phyloP scores from a whole-genome alignment of 1,284 basidiomycete species.

The Salmacisia buchloeana region DNA sequence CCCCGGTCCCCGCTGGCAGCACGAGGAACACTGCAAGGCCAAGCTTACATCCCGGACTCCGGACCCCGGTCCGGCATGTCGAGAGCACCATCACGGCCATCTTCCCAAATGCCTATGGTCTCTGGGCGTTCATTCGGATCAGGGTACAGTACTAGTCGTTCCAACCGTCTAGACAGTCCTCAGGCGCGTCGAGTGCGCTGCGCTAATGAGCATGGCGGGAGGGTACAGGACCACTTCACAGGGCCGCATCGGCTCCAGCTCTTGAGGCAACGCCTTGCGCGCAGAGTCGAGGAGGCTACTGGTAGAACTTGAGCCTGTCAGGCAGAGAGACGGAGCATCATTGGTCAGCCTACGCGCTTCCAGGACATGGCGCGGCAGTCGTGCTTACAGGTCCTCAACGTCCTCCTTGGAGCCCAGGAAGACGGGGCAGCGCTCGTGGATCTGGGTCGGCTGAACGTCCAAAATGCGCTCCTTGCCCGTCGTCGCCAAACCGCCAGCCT shows the following conservation, averaged over 20 bases:
- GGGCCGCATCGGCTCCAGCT: background rate
- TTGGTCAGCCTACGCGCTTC: background rate
- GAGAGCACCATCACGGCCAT: too few relatives aligned
- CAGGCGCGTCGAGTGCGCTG: too few relatives aligned
- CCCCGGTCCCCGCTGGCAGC: too few relatives aligned
- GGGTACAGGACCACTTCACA: background rate
- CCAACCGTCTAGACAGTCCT: too few relatives aligned
- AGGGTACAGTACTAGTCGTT: too few relatives aligned
- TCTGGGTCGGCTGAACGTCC: conserved; percentile 79
- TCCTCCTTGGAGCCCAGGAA: conserved; percentile 94
- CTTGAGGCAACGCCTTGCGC: background rate
- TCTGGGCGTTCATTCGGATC: too few relatives aligned
- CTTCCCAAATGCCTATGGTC: too few relatives aligned
- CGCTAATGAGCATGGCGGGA: too few relatives aligned
- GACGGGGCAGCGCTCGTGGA: conserved; percentile 88
- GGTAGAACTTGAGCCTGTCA: conserved; percentile 9
- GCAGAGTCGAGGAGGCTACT: background rate
- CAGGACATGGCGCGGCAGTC: background rate
- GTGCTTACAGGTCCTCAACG: conserved; percentile 64
- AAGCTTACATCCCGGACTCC: too few relatives aligned
- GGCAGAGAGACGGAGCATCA: background rate
- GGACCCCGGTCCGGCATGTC: too few relatives aligned
- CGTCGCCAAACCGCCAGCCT: conserved; percentile 93
- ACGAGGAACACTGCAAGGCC: too few relatives aligned
- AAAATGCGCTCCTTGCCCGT: conserved; percentile 87